Evolutionary conservation across 1,284 basidiomycete species (phyloP).

Genomic region (Rhizoctonia solani): DNA sequence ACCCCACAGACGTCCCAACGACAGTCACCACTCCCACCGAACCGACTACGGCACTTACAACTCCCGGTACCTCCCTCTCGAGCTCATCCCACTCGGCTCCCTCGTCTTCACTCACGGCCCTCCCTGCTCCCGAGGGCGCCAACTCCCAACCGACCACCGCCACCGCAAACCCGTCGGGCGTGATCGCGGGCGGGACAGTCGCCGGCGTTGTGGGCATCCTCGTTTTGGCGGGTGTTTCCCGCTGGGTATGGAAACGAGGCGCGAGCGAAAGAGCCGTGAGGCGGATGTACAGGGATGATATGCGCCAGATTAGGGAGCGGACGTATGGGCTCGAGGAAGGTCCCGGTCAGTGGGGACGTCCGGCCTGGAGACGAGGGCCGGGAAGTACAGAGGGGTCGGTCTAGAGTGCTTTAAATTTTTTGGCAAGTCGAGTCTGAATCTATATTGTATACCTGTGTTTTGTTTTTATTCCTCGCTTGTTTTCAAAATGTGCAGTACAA

Average conservation of each 20-base stretch:
- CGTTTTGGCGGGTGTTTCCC: neutral
- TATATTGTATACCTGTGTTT: neutral
- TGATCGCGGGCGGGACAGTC: constrained; percentile 15
- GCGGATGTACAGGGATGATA: constrained; percentile 32
- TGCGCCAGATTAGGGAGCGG: constrained; percentile 20
- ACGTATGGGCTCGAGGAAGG: constrained; percentile 25
- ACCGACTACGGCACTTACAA: neutral
- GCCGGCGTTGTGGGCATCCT: neutral
- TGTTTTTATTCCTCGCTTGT: neutral
- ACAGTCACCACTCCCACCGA: neutral
- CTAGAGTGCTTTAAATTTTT: neutral
- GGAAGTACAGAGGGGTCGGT: constrained; percentile 5
- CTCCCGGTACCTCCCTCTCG: neutral
- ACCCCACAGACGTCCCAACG: no score
- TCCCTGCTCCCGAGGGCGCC: constrained; percentile 29
- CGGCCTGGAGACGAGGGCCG: constrained; percentile 15
- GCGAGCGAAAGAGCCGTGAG: constrained; percentile 19
- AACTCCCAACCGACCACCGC: neutral
- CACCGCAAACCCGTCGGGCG: constrained; percentile 3
- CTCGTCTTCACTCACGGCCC: constrained; percentile 1
- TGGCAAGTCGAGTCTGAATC: neutral
- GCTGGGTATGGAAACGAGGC: constrained; percentile 21
- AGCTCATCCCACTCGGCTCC: neutral
- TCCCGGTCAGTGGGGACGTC: constrained; percentile 25
- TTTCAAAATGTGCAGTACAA: neutral